These are phyloP conservation scores for Populus tomentosa DNA, from an alignment of 441 rosid genomes.

Conservation along the genomic window DNA sequence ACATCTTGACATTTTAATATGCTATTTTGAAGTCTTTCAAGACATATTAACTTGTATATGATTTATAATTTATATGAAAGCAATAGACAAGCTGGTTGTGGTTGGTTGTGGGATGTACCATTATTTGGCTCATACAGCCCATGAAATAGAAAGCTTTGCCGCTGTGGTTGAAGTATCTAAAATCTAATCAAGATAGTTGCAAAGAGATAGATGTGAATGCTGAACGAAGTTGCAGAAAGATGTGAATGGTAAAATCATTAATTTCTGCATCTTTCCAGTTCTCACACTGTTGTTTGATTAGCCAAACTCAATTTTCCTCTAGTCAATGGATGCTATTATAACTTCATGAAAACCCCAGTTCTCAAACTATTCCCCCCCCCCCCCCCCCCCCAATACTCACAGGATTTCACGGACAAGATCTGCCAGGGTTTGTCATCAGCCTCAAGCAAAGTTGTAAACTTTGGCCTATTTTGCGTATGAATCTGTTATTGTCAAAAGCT, in stretches of 20 bases:
- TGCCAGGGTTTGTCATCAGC: constrained; percentile 2
- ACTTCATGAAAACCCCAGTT: neutral
- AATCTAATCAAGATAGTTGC: neutral
- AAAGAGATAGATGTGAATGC: neutral
- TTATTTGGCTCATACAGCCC: neutral
- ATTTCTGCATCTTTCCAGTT: neutral
- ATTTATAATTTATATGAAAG: neutral
- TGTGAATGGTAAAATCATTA: too few species aligned
- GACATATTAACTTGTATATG: neutral
- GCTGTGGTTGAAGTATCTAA: neutral
- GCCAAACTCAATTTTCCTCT: neutral
- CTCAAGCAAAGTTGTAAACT: too few species aligned
- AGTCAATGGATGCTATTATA: too few species aligned
- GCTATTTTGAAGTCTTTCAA: neutral
- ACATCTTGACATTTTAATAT: too few species aligned
- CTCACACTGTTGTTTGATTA: neutral
- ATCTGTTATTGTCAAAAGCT: neutral
- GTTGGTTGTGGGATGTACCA: too few species aligned
- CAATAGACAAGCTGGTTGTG: neutral
- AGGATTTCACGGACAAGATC: neutral
- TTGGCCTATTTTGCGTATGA: neutral
- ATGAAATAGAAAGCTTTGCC: neutral
- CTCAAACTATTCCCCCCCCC: too few species aligned
- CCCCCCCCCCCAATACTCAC: too few species aligned
- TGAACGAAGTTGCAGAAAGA: neutral